These are phyloP conservation scores for Ceratorhiza oryzae-sativae DNA, from an alignment of 1,284 basidiomycete genomes.

Conservation along the genomic window DNA sequence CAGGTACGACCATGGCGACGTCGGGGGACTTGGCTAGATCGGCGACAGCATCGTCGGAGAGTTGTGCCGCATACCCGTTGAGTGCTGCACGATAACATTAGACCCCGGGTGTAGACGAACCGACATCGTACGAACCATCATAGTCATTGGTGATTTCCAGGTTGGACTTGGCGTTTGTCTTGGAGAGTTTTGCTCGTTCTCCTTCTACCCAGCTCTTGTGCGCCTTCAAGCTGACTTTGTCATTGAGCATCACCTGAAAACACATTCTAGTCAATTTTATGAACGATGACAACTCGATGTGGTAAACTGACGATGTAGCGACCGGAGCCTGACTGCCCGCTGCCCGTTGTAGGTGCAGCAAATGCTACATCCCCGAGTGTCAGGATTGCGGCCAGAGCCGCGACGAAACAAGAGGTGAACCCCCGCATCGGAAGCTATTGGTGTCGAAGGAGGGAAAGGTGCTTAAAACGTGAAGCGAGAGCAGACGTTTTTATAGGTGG, in stretches of 20 bases:
- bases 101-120: too few relatives aligned
- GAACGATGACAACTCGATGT: not conserved
- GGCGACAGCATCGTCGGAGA: slow-evolving; percentile 34
- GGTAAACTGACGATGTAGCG: slow-evolving; percentile 17
- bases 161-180: not conserved
- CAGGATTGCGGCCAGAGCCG: not conserved
- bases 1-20: slow-evolving; percentile 40
- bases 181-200: not conserved
- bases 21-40: slow-evolving; percentile 16
- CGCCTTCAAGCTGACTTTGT: not conserved
- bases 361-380: not conserved
- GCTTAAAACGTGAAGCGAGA: not conserved
- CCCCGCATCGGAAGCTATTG: not conserved
- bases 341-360: not conserved
- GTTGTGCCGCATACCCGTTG: slow-evolving; percentile 38
- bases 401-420: not conserved
- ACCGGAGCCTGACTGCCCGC: not conserved
- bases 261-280: not conserved
- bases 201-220: slow-evolving; percentile 27
- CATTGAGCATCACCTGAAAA: slow-evolving; percentile 25
- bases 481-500: not conserved
- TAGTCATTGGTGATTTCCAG: slow-evolving; percentile 12
- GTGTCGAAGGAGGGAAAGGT: not conserved
- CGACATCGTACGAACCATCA: not conserved
- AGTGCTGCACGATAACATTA: not conserved